Percentiles rank a stretch among this genome's conserved stretches.
These are phyloP conservation scores for Cordyceps javanica DNA, from an alignment of 2,329 filamentous ascomycete species.

Conservation along the genomic window DNA sequence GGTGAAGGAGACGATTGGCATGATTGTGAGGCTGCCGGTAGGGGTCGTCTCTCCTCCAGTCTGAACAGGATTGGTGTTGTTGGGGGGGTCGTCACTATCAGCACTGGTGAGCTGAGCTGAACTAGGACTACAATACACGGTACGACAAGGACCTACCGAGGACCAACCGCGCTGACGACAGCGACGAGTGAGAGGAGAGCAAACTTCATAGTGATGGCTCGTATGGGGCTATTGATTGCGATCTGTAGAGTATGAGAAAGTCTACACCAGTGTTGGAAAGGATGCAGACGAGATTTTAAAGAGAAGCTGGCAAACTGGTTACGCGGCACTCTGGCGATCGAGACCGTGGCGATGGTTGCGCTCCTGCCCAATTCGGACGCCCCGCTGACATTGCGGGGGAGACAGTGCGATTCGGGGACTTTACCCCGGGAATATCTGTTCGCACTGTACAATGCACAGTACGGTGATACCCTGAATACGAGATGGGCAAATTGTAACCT, in stretches of 20 bases:
- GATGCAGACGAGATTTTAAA: neutral
- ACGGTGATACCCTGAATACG: neutral
- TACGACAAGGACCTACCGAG: neutral
- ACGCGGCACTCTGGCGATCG: constrained; percentile 6
- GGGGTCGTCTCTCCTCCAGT: neutral
- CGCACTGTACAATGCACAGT: constrained; percentile 2
- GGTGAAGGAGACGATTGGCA: neutral
- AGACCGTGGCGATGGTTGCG: neutral
- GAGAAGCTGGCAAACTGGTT: constrained; percentile 1
- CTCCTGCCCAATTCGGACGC: constrained; percentile 8
- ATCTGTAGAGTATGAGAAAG: neutral
- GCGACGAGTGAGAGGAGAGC: constrained; percentile 5
- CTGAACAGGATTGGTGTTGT: neutral
- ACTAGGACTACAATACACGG: neutral
- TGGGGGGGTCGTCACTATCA: neutral
- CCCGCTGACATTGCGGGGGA: neutral
- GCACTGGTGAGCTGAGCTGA: constrained; percentile 1
- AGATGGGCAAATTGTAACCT: neutral
- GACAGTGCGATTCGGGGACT: neutral
- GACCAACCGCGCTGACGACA: constrained; percentile 2
- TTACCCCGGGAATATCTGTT: no score
- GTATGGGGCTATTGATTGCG: neutral
- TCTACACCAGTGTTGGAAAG: neutral
- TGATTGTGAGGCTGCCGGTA: neutral
- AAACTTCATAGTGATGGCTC: neutral